Base-by-base conservation (phyloP, 352 stramenopile species). In the Phytophthora sojae region DNA sequence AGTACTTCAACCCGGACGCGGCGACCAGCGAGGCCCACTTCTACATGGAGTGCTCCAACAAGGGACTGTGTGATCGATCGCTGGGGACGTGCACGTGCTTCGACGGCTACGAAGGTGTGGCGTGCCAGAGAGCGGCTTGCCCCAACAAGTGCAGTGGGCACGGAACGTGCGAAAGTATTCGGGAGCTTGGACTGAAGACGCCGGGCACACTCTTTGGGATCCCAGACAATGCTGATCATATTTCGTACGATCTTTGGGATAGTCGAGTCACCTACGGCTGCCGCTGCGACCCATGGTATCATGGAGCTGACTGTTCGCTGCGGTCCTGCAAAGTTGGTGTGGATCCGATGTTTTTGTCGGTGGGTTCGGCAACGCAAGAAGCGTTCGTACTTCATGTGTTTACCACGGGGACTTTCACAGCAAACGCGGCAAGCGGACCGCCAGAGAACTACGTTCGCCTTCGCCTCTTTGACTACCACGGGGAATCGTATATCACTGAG, bases 11-110 rank as follows among this genome's bases (percentile, higher is more conserved):
- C 63, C 83, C 83, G 21, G 30, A 60, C n/a, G 85, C 83, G 1
- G 55, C 61, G 0, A 11, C 14, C 1, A 32, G 80, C 60, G 83
- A 92, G 37, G 95, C 88, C 8, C 93, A 98, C 71, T 97, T 95
- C 72, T 98, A 98, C 75, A 89, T 93, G 76, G 92, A 99, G 70
- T 99, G 95, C 75, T 96, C 88, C 44, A 98, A 98, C 82, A 97
- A 97, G 67, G 95, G 95, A 19, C 71, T 98, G 55, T 98, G 94
- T 61, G 93, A 98, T 72, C 88, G 93, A 51, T 57, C 50, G 7
- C 82, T 83, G 30, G 95, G 94, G 2, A 56, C 85, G 21, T 98
- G 95, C 69, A 67, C 79, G 39, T 98, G 95, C 69, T 97, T 98
- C 61, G 79, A 88, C 59, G 94, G 93, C 37, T 98, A 92, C 64